Base-by-base conservation (phyloP, 1,284 basidiomycete genomes). In the Sporisorium graminicola region DNA sequence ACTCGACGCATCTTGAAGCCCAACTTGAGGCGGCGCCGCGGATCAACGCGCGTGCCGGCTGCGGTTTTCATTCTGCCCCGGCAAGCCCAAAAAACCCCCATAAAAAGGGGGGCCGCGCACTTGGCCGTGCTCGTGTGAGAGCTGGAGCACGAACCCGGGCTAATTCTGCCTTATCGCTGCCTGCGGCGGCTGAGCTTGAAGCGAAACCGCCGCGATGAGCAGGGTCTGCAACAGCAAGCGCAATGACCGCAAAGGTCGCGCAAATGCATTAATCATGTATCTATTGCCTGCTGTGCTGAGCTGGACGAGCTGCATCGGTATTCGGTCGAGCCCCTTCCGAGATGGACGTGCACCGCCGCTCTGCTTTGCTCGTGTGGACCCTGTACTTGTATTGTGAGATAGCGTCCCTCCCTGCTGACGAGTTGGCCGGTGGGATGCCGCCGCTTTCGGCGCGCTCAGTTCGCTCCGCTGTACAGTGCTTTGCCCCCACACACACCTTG, bases 271-370 rank as follows among this genome's bases (percentile, higher is more conserved):
- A 14, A 31, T 31, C 33, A 31, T 31, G 31, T 31, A n/a, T 10
- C 31, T 10, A 31, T 31, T 31, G 31, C 6, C 10, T 49, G 58
- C 58, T 59, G 49, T 37, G 58, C 40, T 43, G 29, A 20, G 5
- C 29, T 31, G 29, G 37, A 4, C 9, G n/a, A 4, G 5, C 16
- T 40, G n/a, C 10, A 7, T 33, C 50, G 50, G 57, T 27, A 22
- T 51, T 57, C 61, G 61, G 61, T 63, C 20, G 27, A 52, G 27
- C 18, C 49, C 22, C 49, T 57, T 64, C 54, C 62, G 62, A 63
- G 29, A 24, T 29, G 43, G 8, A 26, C 24, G 44, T 2, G 43
- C 16, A n/a, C n/a, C 18, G 20, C 20, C 5, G n/a, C 43, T 3
- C 43, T 3, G 20, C 50, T 35, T 22, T 31, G 13, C 35, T 26